Conservation (phyloP, 768 basidiomycete species). For the Mycena indigotica region DNA sequence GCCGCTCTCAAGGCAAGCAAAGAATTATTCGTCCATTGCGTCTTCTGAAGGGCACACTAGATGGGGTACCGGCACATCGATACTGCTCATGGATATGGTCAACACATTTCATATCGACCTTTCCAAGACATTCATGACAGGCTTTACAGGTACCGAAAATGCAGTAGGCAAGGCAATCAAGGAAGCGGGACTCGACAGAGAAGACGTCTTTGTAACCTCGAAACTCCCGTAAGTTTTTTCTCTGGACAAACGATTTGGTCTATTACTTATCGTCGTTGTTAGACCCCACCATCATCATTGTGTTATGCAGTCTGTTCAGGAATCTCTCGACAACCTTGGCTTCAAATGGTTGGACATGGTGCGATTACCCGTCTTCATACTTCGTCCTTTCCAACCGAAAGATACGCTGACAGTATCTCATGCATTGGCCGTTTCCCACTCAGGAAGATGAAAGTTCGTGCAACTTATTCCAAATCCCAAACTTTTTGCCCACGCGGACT, state of each 20-base stretch:
- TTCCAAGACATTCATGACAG: no score
- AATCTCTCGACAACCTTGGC: slow-evolving; percentile 33
- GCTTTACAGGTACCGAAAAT: slow-evolving; percentile 32
- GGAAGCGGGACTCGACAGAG: slow-evolving; percentile 37
- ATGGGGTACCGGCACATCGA: slow-evolving; percentile 27
- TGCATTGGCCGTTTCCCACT: slow-evolving; percentile 39
- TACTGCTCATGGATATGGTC: slow-evolving; percentile 26
- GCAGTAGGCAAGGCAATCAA: slow-evolving; percentile 40
- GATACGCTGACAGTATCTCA: slow-evolving; percentile 31
- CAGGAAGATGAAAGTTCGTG: slow-evolving; percentile 22
- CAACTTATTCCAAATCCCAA: background rate
- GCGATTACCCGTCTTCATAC: background rate
- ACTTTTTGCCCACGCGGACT: background rate
- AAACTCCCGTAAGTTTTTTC: slow-evolving; percentile 36
- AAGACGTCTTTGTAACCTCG: slow-evolving; percentile 44
- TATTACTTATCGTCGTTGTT: background rate
- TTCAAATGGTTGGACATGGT: slow-evolving; percentile 27
- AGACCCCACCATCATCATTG: slow-evolving; percentile 26
- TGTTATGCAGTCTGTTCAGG: slow-evolving; percentile 32
- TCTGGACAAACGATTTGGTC: background rate
- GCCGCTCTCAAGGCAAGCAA: slow-evolving; percentile 32
- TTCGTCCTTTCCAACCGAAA: background rate
- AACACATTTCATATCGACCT: no score
- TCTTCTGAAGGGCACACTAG: no score
- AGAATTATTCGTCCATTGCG: no score